Evolutionary conservation across 2,329 filamentous ascomycete genomes (phyloP), one percentile per base, ranked within the genome.

Genomic region (Chalaropsis ovoidea): DNA sequence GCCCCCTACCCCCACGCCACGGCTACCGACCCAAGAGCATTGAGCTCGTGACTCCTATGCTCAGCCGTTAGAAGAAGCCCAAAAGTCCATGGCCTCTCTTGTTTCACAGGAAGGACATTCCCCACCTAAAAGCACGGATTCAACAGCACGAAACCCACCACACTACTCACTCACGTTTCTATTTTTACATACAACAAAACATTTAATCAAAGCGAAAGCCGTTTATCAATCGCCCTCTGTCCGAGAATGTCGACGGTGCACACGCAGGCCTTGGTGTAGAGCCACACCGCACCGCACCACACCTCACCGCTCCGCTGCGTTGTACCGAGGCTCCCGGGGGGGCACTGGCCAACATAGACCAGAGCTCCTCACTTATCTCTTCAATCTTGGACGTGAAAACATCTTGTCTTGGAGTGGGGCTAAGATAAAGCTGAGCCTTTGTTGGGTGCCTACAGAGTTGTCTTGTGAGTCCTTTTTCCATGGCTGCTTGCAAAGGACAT

Each of bases 21-120:
- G 81, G 83, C 73, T 77, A 81, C 69, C 77, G 83, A 60, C 82
- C 82, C 42, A 84, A 81, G 74, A 85, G 82, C 74, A 83, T 85
- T 70, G 83, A 86, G 74, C 77, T 86, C 24, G 82, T 86, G 56
- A 85, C 83, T 62, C 83, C 84, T 42, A 79, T 84, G 73, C 72
- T 82, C 69, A 77, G 80, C 63, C 78, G 80, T 70, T 84, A 70
- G 10, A 56, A 64, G 22, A 39, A 15, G 42, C 5, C 19, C 39
- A 45, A 45, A 35, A 54, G 31, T 35, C 35, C 31, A 39, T 17
- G 22, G 27, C 22, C 27, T 54, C 6, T 49, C 24, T 41, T 54
- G 39, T n/a, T 11, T 54, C 22, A 64, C 35, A 64, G 39, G 31
- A 58, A 39, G 17, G 22, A 27, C 42, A n/a, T 19, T 47, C 41